Evolutionary conservation across 257 asterid species (phyloP).

Genomic region (Anisodus acutangulus): DNA sequence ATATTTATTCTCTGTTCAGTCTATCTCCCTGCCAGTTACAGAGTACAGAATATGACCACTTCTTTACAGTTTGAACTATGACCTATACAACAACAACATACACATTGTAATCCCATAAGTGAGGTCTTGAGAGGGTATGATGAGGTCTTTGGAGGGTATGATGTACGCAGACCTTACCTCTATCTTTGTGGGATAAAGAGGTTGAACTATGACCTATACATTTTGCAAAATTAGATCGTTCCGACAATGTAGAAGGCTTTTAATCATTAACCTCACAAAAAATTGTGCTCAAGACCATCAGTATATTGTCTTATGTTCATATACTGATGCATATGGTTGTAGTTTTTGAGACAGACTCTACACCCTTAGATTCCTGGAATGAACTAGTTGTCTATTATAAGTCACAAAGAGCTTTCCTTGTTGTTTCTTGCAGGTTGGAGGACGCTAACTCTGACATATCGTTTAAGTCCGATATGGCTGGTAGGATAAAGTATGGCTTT

Average conservation of each 20-base stretch:
- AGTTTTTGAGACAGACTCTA: background rate
- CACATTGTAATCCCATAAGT: too few relatives aligned
- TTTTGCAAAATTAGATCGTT: too few relatives aligned
- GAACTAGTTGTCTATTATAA: conserved; percentile 18
- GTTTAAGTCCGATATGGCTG: conserved; percentile 75
- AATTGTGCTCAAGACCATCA: background rate
- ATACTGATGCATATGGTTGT: conserved; percentile 24
- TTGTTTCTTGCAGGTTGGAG: conserved; percentile 57
- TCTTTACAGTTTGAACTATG: too few relatives aligned
- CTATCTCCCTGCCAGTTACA: background rate
- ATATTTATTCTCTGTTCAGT: conserved; percentile 2
- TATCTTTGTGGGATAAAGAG: too few relatives aligned
- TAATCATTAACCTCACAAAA: background rate
- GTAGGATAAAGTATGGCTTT: conserved; percentile 60
- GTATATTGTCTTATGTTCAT: background rate
- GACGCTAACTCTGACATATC: conserved; percentile 58
- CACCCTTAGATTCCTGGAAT: background rate
- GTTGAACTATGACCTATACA: too few relatives aligned
- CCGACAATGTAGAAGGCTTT: background rate
- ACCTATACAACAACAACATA: too few relatives aligned
- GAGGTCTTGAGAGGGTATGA: too few relatives aligned
- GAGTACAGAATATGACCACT: background rate
- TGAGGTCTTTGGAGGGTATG: too few relatives aligned
- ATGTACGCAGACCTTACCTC: too few relatives aligned
- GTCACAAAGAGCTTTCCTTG: conserved; percentile 12